Conservation (phyloP, 345 rosid genomes). For the Jatropha curcas region DNA sequence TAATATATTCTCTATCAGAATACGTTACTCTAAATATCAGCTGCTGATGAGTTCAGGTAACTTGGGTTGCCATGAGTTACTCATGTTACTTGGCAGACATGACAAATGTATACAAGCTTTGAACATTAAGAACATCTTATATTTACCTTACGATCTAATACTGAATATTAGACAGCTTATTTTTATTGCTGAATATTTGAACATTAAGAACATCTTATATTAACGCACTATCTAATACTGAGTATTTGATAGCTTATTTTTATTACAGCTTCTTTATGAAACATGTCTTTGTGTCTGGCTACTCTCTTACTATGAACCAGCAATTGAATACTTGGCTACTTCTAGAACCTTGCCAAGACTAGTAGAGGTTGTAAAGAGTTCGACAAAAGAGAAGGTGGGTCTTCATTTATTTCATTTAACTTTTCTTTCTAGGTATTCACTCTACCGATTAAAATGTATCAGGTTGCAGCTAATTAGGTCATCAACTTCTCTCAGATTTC, state of each 20-base stretch:
- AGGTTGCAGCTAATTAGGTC: not conserved
- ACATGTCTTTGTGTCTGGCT: slow-evolving; percentile 96
- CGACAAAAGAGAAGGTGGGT: slow-evolving; percentile 92
- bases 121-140: not conserved
- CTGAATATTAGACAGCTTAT: slow-evolving; percentile 12
- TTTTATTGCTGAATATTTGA: slow-evolving; percentile 23
- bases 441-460: not conserved
- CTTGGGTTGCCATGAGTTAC: not conserved
- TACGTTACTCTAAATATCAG: not conserved
- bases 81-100: slow-evolving; percentile 10
- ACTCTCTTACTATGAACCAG: slow-evolving; percentile 89
- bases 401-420: slow-evolving; percentile 8
- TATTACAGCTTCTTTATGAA: slow-evolving; percentile 86
- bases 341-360: slow-evolving; percentile 78
- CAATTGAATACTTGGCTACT: slow-evolving; percentile 81
- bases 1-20: not conserved
- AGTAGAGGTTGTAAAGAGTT: slow-evolving; percentile 77
- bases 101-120: not conserved
- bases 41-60: not conserved
- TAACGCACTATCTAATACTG: not conserved
- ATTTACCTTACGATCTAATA: not conserved
- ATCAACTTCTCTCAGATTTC: slow-evolving; percentile 5
- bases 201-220: not conserved
- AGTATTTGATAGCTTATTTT: slow-evolving; percentile 10
- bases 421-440: not conserved